Evolutionary conservation across 2,329 filamentous ascomycete species (phyloP).

Genomic region (Fusarium graminum): DNA sequence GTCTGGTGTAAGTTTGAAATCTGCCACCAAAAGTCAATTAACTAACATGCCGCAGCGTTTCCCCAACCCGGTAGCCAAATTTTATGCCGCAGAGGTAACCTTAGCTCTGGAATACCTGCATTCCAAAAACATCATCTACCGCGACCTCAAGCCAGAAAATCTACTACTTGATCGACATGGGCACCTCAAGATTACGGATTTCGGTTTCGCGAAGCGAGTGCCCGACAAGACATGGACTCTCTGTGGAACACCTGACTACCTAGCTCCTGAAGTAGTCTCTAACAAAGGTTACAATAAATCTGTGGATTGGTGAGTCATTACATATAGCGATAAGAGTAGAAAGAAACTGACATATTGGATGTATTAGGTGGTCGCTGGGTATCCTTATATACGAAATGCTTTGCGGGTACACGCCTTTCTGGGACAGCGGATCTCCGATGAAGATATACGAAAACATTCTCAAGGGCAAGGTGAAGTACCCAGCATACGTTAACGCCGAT

Average conservation of each 20-base stretch:
- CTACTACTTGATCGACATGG: conserved; percentile 91
- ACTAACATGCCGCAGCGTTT: conserved; percentile 76
- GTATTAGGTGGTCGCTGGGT: conserved; percentile 90
- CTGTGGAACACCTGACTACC: conserved; percentile 96
- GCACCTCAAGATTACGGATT: conserved; percentile 97
- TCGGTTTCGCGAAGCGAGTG: conserved; percentile 97
- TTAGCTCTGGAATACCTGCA: conserved; percentile 96
- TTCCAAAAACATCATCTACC: conserved; percentile 95
- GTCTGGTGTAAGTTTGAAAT: conserved; percentile 75
- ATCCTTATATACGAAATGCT: conserved; percentile 99
- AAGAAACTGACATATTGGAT: conserved; percentile 22
- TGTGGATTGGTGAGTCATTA: conserved; percentile 87
- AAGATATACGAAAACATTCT: conserved; percentile 99
- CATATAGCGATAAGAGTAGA: neutral
- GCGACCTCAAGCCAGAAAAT: conserved; percentile 96
- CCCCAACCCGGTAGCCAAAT: conserved; percentile 98
- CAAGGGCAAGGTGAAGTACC: conserved; percentile 95
- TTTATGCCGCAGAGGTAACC: conserved; percentile 98
- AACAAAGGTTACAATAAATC: conserved; percentile 99
- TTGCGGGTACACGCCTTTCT: conserved; percentile 98
- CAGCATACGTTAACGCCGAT: conserved; percentile 93
- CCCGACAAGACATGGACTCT: conserved; percentile 99
- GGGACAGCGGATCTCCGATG: conserved; percentile 97
- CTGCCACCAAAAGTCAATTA: neutral
- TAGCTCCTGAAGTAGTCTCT: conserved; percentile 97